Evolutionary conservation across 176 grass and related monocot species (phyloP).

Genomic region (Puya raimondii): DNA sequence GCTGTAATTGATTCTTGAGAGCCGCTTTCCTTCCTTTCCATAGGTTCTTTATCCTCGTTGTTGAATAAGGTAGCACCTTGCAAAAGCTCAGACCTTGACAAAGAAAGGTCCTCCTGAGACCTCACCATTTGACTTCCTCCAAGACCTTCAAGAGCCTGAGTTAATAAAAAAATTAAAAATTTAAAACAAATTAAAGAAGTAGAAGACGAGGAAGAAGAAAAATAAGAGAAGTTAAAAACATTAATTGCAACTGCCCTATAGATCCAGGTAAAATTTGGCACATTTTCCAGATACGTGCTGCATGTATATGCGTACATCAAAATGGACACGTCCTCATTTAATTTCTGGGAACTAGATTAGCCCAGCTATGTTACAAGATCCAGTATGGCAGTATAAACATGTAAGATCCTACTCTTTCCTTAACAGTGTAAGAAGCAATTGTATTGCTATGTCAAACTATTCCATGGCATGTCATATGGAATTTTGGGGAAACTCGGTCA

Average conservation of each 20-base stretch:
- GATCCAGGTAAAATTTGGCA: too few species aligned
- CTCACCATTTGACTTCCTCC: conserved; percentile 68
- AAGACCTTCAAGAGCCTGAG: conserved; percentile 85
- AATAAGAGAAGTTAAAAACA: too few species aligned
- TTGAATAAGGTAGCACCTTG: conserved; percentile 42
- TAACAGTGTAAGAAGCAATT: neutral
- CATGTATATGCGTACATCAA: too few species aligned
- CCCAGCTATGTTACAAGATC: too few species aligned
- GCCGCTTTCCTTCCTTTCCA: conserved; percentile 29
- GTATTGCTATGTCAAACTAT: neutral
- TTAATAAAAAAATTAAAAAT: conserved; percentile 14
- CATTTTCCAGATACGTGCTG: too few species aligned
- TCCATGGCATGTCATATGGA: neutral
- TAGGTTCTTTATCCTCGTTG: conserved; percentile 43
- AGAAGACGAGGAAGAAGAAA: too few species aligned
- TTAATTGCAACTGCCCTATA: too few species aligned
- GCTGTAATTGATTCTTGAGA: conserved; percentile 32
- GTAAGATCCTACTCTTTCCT: neutral
- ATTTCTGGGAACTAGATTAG: too few species aligned
- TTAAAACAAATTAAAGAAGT: too few species aligned
- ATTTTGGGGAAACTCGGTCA: neutral
- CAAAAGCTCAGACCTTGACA: conserved; percentile 57
- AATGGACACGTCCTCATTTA: too few species aligned
- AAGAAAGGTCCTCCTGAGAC: conserved; percentile 58
- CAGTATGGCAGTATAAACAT: too few species aligned